Evolutionary conservation across 495 filamentous ascomycete species (phyloP).

Genomic region (Parathielavia hyrcaniae): DNA sequence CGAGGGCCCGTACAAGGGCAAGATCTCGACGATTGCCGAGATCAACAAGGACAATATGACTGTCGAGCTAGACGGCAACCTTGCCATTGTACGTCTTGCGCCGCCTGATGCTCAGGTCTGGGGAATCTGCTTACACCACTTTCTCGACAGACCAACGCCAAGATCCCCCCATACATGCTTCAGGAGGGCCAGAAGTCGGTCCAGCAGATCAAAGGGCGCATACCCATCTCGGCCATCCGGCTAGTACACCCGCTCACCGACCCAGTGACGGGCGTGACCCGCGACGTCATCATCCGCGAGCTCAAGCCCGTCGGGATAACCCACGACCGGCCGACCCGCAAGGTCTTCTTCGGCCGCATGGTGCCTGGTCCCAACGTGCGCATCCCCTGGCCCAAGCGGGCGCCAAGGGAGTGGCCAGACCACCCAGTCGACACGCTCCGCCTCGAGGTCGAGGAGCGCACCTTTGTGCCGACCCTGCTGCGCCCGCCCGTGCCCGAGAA

Average conservation of each 20-base stretch:
- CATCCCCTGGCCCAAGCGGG: constrained; percentile 67
- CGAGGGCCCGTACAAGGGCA: constrained; percentile 69
- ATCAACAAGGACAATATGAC: constrained; percentile 53
- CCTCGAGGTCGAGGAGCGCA: constrained; percentile 65
- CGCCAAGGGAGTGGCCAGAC: constrained; percentile 46
- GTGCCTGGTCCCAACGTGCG: constrained; percentile 55
- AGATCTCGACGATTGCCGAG: constrained; percentile 62
- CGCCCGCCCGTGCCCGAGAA: constrained; percentile 68
- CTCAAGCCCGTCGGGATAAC: constrained; percentile 43
- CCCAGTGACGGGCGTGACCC: constrained; percentile 51
- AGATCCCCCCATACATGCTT: constrained; percentile 50
- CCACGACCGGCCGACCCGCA: constrained; percentile 43
- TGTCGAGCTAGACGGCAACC: constrained; percentile 51
- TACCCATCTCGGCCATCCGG: constrained; percentile 65
- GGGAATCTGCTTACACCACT: constrained; percentile 1
- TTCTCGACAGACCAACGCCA: constrained; percentile 48
- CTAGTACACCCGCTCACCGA: constrained; percentile 72
- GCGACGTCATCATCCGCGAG: constrained; percentile 70
- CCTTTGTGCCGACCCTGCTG: constrained; percentile 69
- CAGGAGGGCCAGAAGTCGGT: constrained; percentile 39
- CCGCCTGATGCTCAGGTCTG: not conserved
- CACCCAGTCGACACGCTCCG: constrained; percentile 63
- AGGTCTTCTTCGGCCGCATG: constrained; percentile 43
- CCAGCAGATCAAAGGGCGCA: constrained; percentile 41
- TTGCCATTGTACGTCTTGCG: constrained; percentile 57